Evolutionary conservation across 495 filamentous ascomycete species (phyloP).

Genomic region (Penicillium ochrochloron): DNA sequence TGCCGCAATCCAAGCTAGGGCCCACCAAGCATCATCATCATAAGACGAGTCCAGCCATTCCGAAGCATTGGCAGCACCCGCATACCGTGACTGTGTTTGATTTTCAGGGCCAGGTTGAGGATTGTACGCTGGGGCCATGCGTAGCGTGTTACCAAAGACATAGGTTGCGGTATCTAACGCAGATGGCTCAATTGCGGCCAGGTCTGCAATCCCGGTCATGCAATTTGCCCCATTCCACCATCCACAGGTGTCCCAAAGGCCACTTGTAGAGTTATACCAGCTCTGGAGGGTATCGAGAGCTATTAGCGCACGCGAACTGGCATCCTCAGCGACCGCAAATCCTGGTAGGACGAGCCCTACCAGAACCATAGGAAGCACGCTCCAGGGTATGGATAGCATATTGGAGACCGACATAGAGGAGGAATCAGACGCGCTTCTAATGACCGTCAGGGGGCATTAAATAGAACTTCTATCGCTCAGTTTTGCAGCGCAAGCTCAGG

Average conservation of each 20-base stretch:
- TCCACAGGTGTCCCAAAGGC: constrained; percentile 66
- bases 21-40: constrained; percentile 79
- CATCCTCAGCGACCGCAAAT: constrained; percentile 23
- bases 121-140: constrained; percentile 34
- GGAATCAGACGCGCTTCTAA: constrained; percentile 4
- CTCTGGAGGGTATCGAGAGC: constrained; percentile 57
- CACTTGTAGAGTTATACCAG: constrained; percentile 66
- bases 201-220: constrained; percentile 65
- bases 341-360: background rate
- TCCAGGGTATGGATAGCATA: constrained; percentile 22
- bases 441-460: background rate
- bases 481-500: constrained; percentile 11
- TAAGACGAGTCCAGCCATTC: constrained; percentile 64
- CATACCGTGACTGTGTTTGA: constrained; percentile 13
- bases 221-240: constrained; percentile 83
- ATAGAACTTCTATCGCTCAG: constrained; percentile 24
- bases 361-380: constrained; percentile 19
- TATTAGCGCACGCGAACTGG: constrained; percentile 43
- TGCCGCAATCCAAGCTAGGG: constrained; percentile 61
- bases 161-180: constrained; percentile 34
- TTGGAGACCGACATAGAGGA: background rate
- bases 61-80: constrained; percentile 26
- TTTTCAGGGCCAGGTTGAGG: constrained; percentile 28
- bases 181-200: constrained; percentile 53
- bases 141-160: constrained; percentile 51